Evolutionary conservation across 2,329 filamentous ascomycete genomes (phyloP), one percentile per base, ranked within the genome.

Genomic region (Fusarium irregulare): DNA sequence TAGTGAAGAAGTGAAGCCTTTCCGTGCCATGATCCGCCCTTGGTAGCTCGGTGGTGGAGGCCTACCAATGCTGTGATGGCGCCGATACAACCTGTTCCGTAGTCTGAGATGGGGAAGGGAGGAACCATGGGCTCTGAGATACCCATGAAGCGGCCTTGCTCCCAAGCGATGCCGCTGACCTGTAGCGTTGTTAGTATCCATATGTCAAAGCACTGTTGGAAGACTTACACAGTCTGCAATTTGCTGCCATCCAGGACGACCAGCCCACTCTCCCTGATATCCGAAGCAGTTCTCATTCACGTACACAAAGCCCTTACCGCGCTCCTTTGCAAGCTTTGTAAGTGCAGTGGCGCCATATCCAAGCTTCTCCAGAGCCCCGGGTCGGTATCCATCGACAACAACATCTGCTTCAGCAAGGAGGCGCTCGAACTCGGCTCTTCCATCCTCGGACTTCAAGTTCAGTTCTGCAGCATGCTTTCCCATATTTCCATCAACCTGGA

Each of bases 261-360:
- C 78, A 2, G 87, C 84, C 90, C 90, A 92, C 62, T 90, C 87
- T 4, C 80, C 80, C 7, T 77, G 61, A 20, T 83, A 88, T 1
- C 91, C 91, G 71, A 92, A 93, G 76, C 91, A 93, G 76, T 93
- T 89, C 77, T 93, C 91, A 34, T 87, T 86, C 10, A 92, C 88
- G 72, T 92, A 91, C 9, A 93, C 84, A 34, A 90, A 86, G 3
- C 90, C 91, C 73, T 85, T 88, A 6, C 86, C 84, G 20, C 89
- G 83, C 61, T 82, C 78, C 60, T 83, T 80, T 1, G 87, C 86
- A 34, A 89, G 75, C 7, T 84, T 79, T 0, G 84, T 79, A 12
- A 92, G 82, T 27, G 81, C 81, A n/a, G 83, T 76, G 0, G 87
- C 83, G 4, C 88, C 85, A 72, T 91, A 92, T 4, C 91, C 91